Base-by-base conservation (phyloP, 192 early-diverging fungal species). In the Irineochytrium annulatum region DNA sequence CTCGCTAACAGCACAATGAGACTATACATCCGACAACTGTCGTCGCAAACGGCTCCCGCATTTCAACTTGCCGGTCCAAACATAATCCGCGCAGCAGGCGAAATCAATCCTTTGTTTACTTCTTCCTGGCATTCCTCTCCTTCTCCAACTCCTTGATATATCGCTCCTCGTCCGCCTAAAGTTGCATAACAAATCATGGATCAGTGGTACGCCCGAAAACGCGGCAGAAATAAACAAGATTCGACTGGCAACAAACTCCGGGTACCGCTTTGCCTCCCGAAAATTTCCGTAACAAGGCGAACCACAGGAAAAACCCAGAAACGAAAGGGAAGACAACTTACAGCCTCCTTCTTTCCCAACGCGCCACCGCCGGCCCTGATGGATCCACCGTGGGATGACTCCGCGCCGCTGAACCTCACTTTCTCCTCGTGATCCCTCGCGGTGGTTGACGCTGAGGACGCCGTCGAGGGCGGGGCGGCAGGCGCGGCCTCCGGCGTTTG, bases 301-400 rank as follows among this genome's bases (percentile, higher is more conserved):
- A 8, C 11, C 37, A 41, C 37, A 13, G n/a, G 37, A 41, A 8
- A 41, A 41, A 41, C 37, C 8, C 11, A 14, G 46, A 49, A 49
- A 49, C 6, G 5, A 6, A 5, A 49, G 26, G 24, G 5, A 49
- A 5, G 26, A 24, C 13, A 20, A 49, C 46, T 49, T 6, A 49
- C 46, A 5, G 46, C 46, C 46, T 49, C 46, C 46, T 49, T 49
- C 46, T 49, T 49, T 14, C 46, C 46, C 11, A 49, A 24, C 17
- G 46, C 46, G 26, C 46, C 46, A 20, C 46, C 46, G 11, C 46
- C 46, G 22, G 46, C 46, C 46, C 46, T 49, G 52, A 54, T 31
- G 31, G 22, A 31, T 11, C 52, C 52, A 13, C 52, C 52, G 31
- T 54, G 32, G 52, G 3, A 16, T 8, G 52, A 54, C 27, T 54